A percentile compares a stretch with the other conserved stretches of the same genome.
Conservation (phyloP, 208 protist genomes). For the Trypanosomatidae sp. region DNA sequence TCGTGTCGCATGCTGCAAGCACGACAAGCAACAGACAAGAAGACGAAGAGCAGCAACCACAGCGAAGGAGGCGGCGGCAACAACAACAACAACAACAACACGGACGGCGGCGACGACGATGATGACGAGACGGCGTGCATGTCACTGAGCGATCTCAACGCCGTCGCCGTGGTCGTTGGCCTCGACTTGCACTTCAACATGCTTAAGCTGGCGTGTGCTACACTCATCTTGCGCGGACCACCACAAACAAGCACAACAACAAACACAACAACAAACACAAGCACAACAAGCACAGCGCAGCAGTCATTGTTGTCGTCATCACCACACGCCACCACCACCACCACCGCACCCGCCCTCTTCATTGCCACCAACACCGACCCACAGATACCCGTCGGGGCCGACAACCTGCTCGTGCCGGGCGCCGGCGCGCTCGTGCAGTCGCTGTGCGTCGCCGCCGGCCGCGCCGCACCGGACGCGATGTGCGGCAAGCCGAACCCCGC, state of each 20-base stretch:
- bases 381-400: conserved; percentile 28
- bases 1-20: conserved; percentile 8
- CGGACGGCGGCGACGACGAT: not conserved
- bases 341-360: conserved; percentile 9
- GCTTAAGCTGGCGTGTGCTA: conserved; percentile 35
- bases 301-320: too few relatives aligned
- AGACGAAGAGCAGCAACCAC: not conserved
- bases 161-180: conserved; percentile 40
- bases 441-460: conserved; percentile 13
- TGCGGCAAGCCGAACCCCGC: conserved; percentile 54
- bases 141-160: conserved; percentile 35
- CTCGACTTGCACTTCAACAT: conserved; percentile 56
- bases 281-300: not conserved
- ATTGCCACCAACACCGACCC: conserved; percentile 68
- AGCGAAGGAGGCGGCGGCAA: not conserved
- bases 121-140: conserved; percentile 8
- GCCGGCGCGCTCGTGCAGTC: conserved; percentile 29
- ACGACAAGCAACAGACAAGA: too few relatives aligned
- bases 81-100: not conserved
- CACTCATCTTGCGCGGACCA: conserved; percentile 20
- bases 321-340: not conserved
- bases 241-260: conserved; percentile 1
- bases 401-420: conserved; percentile 29
- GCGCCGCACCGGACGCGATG: conserved; percentile 23
- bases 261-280: not conserved